Base-by-base conservation (phyloP, 1,139 yeast species). In the Hyphopichia pseudoburtonii region DNA sequence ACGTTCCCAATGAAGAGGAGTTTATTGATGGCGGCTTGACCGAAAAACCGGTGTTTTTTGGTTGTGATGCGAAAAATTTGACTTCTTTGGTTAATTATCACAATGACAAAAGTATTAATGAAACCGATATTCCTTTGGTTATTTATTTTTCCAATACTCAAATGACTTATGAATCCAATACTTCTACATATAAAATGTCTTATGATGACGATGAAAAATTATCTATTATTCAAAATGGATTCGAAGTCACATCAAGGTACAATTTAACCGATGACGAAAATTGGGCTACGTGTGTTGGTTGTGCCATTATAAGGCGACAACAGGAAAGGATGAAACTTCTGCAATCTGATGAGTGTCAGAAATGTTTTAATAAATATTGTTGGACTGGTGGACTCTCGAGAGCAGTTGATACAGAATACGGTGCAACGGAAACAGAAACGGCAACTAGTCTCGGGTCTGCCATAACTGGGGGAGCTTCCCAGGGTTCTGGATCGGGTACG, bases 231-330 rank as follows among this genome's bases (percentile, higher is more conserved):
- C 47, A 51, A 34, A 70, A 69, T 46, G 76, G 74, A 2, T 69
- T 65, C 43, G 75, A 69, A 48, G 57, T 56, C 3, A 52, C 67
- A 8, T 53, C 70, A 4, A 49, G 70, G 38, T 52, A 50, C 17
- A 70, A 70, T 44, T 45, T 59, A 5, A 57, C 75, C 3, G 61
- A 58, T 32, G 73, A 70, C 42, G 40, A 50, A 9, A 48, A 61
- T 16, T 70, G 74, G 74, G 59, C 64, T 5, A 61, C 62, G 1
- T 70, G 76, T 52, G 71, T 70, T 12, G 76, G 73, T 3, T 70
- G 76, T 56, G 76, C 76, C 4, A 60, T 70, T 17, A 67, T 70
- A 28, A 56, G 74, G 45, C 52, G 76, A 46, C 59, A 63, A 5
- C 73, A 70, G 46, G 75, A 70, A 47, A 50, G 76, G 40, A 52